These are phyloP conservation scores for Eutrema yunnanense DNA, from an alignment of 345 rosid species.

Conservation along the genomic window DNA sequence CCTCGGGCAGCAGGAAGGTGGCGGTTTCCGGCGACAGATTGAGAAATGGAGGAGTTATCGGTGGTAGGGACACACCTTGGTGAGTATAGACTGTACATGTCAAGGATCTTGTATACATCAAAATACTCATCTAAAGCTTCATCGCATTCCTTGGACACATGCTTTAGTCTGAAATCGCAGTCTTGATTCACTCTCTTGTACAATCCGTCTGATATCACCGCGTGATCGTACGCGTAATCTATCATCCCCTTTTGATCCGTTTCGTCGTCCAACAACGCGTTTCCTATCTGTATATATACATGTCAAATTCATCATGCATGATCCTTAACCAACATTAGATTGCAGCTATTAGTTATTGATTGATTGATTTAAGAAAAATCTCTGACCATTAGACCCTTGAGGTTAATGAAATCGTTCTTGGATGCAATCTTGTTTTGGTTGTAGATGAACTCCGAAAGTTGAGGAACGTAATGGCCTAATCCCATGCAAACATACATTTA, in stretches of 20 bases:
- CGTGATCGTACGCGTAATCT: slow-evolving; percentile 80
- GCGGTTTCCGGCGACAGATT: slow-evolving; percentile 23
- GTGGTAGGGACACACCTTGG: slow-evolving; percentile 35
- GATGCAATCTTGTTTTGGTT: slow-evolving; percentile 41
- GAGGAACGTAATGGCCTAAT: slow-evolving; percentile 83
- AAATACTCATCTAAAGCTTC: slow-evolving; percentile 40
- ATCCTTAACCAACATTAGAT: neutral
- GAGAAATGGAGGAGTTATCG: neutral
- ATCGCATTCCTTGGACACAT: slow-evolving; percentile 31
- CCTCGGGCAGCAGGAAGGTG: slow-evolving; percentile 31
- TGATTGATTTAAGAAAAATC: neutral
- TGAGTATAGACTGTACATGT: slow-evolving; percentile 73
- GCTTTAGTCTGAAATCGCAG: slow-evolving; percentile 46
- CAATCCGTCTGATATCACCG: slow-evolving; percentile 68
- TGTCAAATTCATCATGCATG: neutral
- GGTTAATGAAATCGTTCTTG: slow-evolving; percentile 45
- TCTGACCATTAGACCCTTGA: slow-evolving; percentile 67
- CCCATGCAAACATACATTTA: neutral
- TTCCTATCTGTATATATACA: slow-evolving; percentile 53
- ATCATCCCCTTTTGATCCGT: slow-evolving; percentile 75
- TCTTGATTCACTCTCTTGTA: slow-evolving; percentile 35
- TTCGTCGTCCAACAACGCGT: slow-evolving; percentile 69
- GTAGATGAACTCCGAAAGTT: slow-evolving; percentile 59
- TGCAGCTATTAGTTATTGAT: neutral
- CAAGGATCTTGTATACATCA: slow-evolving; percentile 42